These are phyloP conservation scores for Yamadazyma takamatsuzukensis DNA, from an alignment of 805 yeast genomes.

Conservation along the genomic window DNA sequence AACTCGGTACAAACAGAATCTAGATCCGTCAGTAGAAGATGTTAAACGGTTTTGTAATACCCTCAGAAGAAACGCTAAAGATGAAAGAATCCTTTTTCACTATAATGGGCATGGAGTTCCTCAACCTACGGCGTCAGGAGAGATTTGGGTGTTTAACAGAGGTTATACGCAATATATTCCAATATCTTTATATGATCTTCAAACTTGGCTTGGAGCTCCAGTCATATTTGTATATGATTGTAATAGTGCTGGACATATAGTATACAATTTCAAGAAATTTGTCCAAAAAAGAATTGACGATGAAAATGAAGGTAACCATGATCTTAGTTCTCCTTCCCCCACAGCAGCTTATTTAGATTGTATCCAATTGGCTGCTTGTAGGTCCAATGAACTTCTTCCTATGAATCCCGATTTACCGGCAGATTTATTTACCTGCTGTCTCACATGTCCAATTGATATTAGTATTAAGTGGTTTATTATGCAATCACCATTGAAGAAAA, in stretches of 20 bases:
- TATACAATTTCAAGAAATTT: conserved; percentile 82
- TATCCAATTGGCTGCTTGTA: conserved; percentile 91
- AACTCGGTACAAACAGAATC: conserved; percentile 83
- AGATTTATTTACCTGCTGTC: conserved; percentile 90
- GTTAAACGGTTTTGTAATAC: conserved; percentile 88
- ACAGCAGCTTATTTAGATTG: conserved; percentile 75
- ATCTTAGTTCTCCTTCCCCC: conserved; percentile 53
- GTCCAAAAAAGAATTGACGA: conserved; percentile 87
- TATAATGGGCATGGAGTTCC: conserved; percentile 99
- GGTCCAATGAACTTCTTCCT: conserved; percentile 79
- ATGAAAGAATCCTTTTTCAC: conserved; percentile 88
- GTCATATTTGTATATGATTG: conserved; percentile 94
- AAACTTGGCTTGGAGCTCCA: conserved; percentile 97
- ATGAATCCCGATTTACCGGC: conserved; percentile 95
- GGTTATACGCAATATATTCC: conserved; percentile 98
- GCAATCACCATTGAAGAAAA: conserved; percentile 65
- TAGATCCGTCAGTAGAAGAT: conserved; percentile 96
- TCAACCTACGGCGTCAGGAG: conserved; percentile 93
- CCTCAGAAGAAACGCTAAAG: conserved; percentile 84
- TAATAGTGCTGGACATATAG: conserved; percentile 89
- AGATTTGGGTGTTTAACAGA: conserved; percentile 96
- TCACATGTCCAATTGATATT: conserved; percentile 93
- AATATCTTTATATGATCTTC: conserved; percentile 89
- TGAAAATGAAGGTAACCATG: conserved; percentile 63
- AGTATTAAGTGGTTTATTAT: conserved; percentile 88